Evolutionary conservation across 805 yeast species (phyloP).

Genomic region (Ogataea nonfermentans): DNA sequence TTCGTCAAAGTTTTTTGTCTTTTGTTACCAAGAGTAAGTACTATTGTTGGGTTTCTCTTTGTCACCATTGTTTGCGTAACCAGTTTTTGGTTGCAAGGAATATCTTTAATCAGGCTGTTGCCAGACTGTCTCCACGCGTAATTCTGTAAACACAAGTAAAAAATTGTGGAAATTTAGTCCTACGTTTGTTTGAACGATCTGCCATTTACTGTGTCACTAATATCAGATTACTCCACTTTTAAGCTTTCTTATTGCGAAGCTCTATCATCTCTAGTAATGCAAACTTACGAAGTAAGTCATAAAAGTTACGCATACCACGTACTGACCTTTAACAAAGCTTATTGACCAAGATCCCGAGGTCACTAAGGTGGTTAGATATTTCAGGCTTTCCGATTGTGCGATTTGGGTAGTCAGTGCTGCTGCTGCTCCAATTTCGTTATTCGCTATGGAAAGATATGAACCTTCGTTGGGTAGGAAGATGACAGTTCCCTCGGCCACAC

Average conservation of each 20-base stretch:
- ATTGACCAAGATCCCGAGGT: slow-evolving; percentile 83
- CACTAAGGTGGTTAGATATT: slow-evolving; percentile 65
- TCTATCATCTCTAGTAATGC: slow-evolving; percentile 12
- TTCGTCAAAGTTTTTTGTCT: slow-evolving; percentile 15
- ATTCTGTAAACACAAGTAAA: too few relatives aligned
- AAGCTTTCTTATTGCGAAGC: neutral
- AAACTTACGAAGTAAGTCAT: slow-evolving; percentile 29
- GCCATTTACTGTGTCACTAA: neutral
- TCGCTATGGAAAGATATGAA: slow-evolving; percentile 45
- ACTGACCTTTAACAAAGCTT: slow-evolving; percentile 26
- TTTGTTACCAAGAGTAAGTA: slow-evolving; percentile 18
- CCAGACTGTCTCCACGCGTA: neutral
- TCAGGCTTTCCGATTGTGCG: slow-evolving; percentile 65
- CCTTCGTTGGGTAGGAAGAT: slow-evolving; percentile 45
- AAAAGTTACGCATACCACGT: neutral
- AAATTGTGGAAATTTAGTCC: too few relatives aligned
- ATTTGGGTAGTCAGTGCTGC: slow-evolving; percentile 47
- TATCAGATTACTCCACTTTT: slow-evolving; percentile 3
- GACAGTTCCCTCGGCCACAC: slow-evolving; percentile 51
- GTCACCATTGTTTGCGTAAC: slow-evolving; percentile 16
- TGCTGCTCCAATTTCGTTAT: slow-evolving; percentile 47
- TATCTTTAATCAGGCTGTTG: neutral
- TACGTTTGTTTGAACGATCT: neutral
- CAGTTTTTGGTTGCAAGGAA: neutral
- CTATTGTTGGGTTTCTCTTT: slow-evolving; percentile 21